phyloP scores from a whole-genome alignment of 257 asterid genomes.

The Scutellaria baicalensis region DNA sequence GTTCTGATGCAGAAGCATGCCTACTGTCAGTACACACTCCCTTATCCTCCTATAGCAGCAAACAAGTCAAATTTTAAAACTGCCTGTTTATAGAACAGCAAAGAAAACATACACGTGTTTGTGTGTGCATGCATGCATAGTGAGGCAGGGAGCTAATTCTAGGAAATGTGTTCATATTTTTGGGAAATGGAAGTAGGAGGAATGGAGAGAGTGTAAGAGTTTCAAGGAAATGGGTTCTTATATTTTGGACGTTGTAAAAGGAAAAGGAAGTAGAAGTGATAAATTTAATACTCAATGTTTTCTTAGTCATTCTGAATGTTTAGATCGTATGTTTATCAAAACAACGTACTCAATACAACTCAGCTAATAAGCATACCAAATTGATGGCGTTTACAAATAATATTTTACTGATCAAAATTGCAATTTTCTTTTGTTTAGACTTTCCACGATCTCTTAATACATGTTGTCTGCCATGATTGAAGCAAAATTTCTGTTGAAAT shows the following conservation, averaged over 20 bases:
- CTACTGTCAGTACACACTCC: not conserved
- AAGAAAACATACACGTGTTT: not conserved
- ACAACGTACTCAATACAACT: not conserved
- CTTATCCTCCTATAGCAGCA: not conserved
- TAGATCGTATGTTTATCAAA: not conserved
- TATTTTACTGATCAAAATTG: not conserved
- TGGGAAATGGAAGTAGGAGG: not conserved
- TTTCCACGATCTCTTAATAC: not conserved
- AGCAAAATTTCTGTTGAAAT: not conserved
- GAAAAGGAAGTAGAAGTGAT: not conserved
- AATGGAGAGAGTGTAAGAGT: not conserved
- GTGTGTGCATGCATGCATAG: no score
- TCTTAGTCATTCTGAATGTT: not conserved
- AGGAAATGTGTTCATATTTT: no score
- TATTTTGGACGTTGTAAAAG: not conserved
- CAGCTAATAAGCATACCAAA: not conserved
- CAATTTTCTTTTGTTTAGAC: not conserved
- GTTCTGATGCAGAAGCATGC: not conserved
- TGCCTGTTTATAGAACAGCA: not conserved
- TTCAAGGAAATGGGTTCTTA: not conserved
- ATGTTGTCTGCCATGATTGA: not conserved
- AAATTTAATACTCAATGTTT: not conserved
- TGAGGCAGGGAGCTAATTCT: no score
- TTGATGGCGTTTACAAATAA: not conserved
- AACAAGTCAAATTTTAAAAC: not conserved